A percentile compares a stretch with the other conserved stretches of the same genome.
These are phyloP conservation scores for Glaciozyma antarctica DNA, from an alignment of 768 basidiomycete genomes.

Conservation along the genomic window DNA sequence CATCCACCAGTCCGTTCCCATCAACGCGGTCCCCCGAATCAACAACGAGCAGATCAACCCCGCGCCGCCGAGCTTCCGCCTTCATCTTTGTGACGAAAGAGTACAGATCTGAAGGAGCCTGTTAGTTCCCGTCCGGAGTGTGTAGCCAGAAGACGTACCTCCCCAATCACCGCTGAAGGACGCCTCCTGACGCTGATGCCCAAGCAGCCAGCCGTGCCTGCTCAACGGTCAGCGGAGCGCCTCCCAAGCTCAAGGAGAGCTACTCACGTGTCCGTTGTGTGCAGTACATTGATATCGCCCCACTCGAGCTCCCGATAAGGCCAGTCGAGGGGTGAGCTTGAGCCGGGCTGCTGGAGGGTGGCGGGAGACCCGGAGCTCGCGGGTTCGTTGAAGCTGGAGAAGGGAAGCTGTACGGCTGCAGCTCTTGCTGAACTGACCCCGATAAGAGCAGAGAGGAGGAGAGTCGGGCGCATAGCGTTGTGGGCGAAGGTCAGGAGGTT, in stretches of 20 bases:
- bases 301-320: conserved; percentile 64
- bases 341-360: conserved; percentile 23
- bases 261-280: conserved; percentile 62
- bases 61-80: conserved; percentile 53
- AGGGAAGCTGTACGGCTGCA: not conserved
- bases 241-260: not conserved
- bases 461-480: not conserved
- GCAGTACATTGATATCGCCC: conserved; percentile 81
- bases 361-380: not conserved
- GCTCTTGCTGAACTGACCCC: not conserved
- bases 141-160: not conserved
- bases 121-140: not conserved
- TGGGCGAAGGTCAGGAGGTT: too few species aligned
- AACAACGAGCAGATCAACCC: conserved; percentile 72
- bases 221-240: not conserved
- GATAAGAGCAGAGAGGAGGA: not conserved
- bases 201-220: conserved; percentile 56
- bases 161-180: conserved; percentile 52
- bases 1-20: conserved; percentile 72
- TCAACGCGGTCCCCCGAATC: conserved; percentile 45
- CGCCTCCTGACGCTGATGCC: conserved; percentile 71
- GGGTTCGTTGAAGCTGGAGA: not conserved
- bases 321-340: conserved; percentile 32
- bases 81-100: conserved; percentile 83
- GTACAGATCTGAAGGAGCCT: conserved; percentile 53